phyloP scores from a whole-genome alignment of 805 yeast genomes.

The Isabelozyma gotoi region DNA sequence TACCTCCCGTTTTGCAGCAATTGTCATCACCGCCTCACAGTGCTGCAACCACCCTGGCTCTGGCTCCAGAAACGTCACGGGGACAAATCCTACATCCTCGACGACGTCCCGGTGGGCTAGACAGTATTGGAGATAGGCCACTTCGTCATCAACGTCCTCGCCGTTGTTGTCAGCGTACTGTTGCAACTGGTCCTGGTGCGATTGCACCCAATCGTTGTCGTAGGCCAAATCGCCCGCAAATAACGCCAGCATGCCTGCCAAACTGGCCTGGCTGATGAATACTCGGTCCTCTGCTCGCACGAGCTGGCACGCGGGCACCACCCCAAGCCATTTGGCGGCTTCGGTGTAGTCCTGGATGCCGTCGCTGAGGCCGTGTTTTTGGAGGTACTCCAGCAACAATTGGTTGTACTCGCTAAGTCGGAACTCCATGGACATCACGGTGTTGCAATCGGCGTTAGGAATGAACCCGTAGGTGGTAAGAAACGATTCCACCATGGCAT shows the following conservation, averaged over 20 bases:
- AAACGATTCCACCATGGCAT: slow-evolving; percentile 22
- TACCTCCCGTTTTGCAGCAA: background rate
- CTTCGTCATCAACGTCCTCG: background rate
- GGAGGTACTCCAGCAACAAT: background rate
- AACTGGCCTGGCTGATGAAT: background rate
- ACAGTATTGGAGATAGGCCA: background rate
- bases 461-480: slow-evolving; percentile 31
- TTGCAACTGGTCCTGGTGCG: background rate
- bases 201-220: background rate
- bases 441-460: slow-evolving; percentile 12
- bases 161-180: background rate
- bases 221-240: background rate
- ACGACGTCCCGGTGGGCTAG: background rate
- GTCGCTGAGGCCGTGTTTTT: background rate
- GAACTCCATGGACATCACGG: slow-evolving; percentile 2
- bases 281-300: background rate
- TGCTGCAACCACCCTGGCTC: background rate
- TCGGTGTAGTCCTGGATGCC: background rate
- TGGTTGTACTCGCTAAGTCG: slow-evolving; percentile 12
- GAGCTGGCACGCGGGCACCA: background rate
- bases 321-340: background rate
- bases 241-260: background rate
- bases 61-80: background rate
- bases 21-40: background rate
- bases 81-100: background rate